Evolutionary conservation across 2,329 filamentous ascomycete genomes (phyloP).

Genomic region (Myriosclerotinia scirpicola): DNA sequence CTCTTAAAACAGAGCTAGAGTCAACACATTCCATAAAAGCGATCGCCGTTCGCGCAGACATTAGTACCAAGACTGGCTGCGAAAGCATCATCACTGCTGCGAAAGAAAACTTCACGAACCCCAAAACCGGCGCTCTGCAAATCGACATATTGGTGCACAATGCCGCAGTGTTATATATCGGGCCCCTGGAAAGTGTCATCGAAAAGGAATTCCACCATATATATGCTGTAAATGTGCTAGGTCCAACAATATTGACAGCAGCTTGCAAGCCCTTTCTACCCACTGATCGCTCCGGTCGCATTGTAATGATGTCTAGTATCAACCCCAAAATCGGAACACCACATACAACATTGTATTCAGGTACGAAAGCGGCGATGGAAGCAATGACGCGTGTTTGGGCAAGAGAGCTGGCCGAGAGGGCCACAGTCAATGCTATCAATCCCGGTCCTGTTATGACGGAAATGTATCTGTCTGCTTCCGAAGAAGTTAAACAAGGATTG

Average conservation of each 20-base stretch:
- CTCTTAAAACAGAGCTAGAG: conserved; percentile 54
- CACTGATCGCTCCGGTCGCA: conserved; percentile 61
- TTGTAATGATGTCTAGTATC: conserved; percentile 60
- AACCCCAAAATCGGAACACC: conserved; percentile 55
- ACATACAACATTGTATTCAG: conserved; percentile 59
- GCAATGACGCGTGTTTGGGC: conserved; percentile 53
- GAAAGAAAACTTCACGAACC: conserved; percentile 37
- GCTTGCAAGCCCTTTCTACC: conserved; percentile 68
- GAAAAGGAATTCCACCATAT: conserved; percentile 65
- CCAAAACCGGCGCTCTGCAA: conserved; percentile 53
- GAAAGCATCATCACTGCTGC: conserved; percentile 56
- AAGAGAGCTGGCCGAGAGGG: conserved; percentile 15
- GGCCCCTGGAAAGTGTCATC: conserved; percentile 59
- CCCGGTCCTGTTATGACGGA: conserved; percentile 21
- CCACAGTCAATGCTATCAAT: conserved; percentile 19
- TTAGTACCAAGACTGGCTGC: conserved; percentile 60
- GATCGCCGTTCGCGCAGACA: conserved; percentile 65
- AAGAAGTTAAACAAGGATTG: conserved; percentile 58
- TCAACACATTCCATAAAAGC: conserved; percentile 58
- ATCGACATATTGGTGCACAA: conserved; percentile 86
- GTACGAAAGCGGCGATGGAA: conserved; percentile 63
- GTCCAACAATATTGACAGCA: conserved; percentile 73
- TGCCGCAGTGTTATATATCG: conserved; percentile 68
- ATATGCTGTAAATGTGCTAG: conserved; percentile 77
- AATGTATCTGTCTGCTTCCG: conserved; percentile 44